Percentiles rank a stretch among this genome's conserved stretches.
These are phyloP conservation scores for Dionaea muscipula DNA, from an alignment of 179 eudicot genomes.

Conservation along the genomic window DNA sequence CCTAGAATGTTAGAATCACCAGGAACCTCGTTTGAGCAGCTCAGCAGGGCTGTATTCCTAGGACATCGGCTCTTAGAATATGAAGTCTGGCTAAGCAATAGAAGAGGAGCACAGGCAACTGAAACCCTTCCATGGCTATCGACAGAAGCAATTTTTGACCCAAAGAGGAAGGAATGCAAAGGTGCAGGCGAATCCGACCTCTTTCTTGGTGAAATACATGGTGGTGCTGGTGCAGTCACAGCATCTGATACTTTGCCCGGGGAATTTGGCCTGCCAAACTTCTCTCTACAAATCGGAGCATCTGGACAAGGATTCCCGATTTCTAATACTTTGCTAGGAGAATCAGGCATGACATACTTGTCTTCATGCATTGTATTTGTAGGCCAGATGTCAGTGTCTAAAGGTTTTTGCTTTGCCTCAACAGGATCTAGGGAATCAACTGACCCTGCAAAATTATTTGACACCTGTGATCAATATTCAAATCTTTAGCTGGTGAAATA, in stretches of 20 bases:
- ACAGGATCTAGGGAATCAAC: conserved; percentile 8
- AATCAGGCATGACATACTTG: conserved; percentile 10
- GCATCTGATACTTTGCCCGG: too few species aligned
- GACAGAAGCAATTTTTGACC: conserved; percentile 30
- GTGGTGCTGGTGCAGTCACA: too few species aligned
- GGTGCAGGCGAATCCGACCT: too few species aligned
- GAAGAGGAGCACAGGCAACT: conserved; percentile 23
- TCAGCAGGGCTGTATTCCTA: conserved; percentile 3
- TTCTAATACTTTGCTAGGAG: conserved; percentile 12
- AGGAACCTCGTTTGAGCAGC: conserved; percentile 11
- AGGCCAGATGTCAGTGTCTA: conserved; percentile 2
- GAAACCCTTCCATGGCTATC: conserved; percentile 34
- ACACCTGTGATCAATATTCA: neutral
- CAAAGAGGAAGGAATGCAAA: conserved; percentile 25
- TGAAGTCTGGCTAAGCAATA: conserved; percentile 14
- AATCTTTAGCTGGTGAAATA: too few species aligned
- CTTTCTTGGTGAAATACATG: too few species aligned
- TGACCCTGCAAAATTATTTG: conserved; percentile 14
- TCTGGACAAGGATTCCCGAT: conserved; percentile 7
- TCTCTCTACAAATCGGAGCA: conserved; percentile 8
- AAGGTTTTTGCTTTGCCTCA: conserved; percentile 1
- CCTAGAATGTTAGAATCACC: conserved; percentile 7
- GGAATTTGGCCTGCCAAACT: too few species aligned
- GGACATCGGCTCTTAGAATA: conserved; percentile 9
- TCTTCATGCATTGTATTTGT: neutral